phyloP scores from a whole-genome alignment of 441 rosid species.

The Syzygium malaccense region DNA sequence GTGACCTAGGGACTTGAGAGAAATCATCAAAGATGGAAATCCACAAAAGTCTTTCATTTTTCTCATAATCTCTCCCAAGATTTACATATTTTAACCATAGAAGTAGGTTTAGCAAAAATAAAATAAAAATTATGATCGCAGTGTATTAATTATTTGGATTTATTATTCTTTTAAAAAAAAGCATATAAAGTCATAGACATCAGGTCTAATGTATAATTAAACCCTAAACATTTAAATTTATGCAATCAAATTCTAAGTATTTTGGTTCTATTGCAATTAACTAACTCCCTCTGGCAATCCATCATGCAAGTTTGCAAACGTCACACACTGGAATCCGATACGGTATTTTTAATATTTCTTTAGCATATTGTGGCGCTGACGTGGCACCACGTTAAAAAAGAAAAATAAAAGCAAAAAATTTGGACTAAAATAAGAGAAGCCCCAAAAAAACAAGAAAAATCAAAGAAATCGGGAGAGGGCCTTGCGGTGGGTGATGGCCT shows the following conservation, averaged over 20 bases:
- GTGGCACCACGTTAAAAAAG: too few relatives aligned
- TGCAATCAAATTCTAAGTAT: not conserved
- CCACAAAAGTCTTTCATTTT: not conserved
- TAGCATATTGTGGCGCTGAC: not conserved
- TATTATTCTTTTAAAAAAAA: not conserved
- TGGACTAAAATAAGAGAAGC: too few relatives aligned
- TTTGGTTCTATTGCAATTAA: too few relatives aligned
- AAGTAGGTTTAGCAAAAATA: not conserved
- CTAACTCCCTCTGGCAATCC: not conserved
- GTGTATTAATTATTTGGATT: not conserved
- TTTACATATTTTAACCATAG: not conserved
- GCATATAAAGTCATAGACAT: not conserved
- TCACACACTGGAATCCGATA: rapidly evolving
- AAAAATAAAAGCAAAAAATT: too few relatives aligned
- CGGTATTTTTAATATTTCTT: not conserved
- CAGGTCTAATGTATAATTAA: not conserved
- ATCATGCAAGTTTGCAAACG: not conserved
- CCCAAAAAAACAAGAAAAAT: too few relatives aligned
- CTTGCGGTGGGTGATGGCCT: not conserved
- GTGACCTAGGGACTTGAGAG: not conserved
- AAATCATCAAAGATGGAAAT: not conserved
- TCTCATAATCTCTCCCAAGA: not conserved
- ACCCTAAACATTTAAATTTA: not conserved
- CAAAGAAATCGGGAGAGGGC: not conserved
- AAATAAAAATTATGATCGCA: not conserved